Conservation (phyloP, 352 stramenopile species). For the Phytophthora sp. region DNA sequence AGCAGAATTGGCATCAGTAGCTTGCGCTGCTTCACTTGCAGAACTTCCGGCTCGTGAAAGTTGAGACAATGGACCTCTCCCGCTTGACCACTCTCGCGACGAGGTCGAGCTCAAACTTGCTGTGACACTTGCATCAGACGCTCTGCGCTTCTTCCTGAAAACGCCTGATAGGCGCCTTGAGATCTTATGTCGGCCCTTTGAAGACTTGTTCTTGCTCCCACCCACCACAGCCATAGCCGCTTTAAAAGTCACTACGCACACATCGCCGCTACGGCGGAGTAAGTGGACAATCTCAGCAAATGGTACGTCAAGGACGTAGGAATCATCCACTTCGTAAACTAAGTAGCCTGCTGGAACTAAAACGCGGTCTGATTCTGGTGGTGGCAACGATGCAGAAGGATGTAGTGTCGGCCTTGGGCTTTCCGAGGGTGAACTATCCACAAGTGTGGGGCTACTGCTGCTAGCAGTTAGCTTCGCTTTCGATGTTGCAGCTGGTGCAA, state of each 20-base stretch:
- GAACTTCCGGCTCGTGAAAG: constrained; percentile 2
- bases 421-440: constrained; percentile 5
- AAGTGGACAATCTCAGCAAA: constrained; percentile 72
- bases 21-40: not conserved
- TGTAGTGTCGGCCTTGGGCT: not conserved
- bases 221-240: constrained; percentile 47
- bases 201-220: constrained; percentile 14
- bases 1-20: not conserved
- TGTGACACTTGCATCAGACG: constrained; percentile 25
- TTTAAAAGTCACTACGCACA: constrained; percentile 67
- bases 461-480: constrained; percentile 14
- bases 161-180: constrained; percentile 52
- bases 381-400: constrained; percentile 10
- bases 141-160: constrained; percentile 43
- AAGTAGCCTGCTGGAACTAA: constrained; percentile 62
- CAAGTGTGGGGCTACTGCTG: constrained; percentile 19
- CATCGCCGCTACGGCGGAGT: constrained; percentile 51
- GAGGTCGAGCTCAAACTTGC: constrained; percentile 28
- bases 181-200: constrained; percentile 32
- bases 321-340: constrained; percentile 71
- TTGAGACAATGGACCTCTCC: constrained; percentile 11
- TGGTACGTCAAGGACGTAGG: constrained; percentile 51
- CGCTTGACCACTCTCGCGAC: constrained; percentile 23
- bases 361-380: constrained; percentile 21
- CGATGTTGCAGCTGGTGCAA: constrained; percentile 26